These are phyloP conservation scores for Acanthamoeba sp. DNA, from an alignment of 208 protist genomes.

Conservation along the genomic window DNA sequence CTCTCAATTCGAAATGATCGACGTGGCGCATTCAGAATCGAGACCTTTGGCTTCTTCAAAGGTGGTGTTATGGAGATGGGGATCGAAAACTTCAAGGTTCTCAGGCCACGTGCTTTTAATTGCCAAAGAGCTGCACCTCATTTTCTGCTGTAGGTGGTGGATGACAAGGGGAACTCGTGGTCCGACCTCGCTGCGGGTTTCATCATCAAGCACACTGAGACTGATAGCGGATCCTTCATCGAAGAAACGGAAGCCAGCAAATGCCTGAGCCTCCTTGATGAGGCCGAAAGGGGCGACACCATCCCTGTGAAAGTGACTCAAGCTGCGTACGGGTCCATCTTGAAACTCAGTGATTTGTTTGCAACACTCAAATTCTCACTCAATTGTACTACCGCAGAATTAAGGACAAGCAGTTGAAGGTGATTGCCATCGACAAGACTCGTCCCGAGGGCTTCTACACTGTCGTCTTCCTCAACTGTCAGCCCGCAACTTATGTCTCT, in stretches of 20 bases:
- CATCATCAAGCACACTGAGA: conserved; percentile 22
- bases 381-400: background rate
- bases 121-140: too few relatives aligned
- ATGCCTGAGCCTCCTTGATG: background rate
- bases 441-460: conserved; percentile 27
- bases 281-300: background rate
- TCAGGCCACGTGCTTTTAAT: too few relatives aligned
- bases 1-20: conserved; percentile 23
- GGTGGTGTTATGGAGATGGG: background rate
- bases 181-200: background rate
- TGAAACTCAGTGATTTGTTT: background rate
- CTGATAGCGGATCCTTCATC: conserved; percentile 30
- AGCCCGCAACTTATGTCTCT: background rate
- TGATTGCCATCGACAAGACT: background rate
- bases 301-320: background rate
- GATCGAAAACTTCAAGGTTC: background rate
- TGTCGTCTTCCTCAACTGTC: conserved; percentile 26
- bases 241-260: conserved; percentile 5
- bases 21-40: background rate
- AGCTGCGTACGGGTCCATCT: background rate
- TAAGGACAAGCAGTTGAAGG: background rate
- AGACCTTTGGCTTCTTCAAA: conserved; percentile 54
- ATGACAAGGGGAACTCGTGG: background rate
- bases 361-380: too few relatives aligned
- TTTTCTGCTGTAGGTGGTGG: background rate